Percentiles rank a stretch among this genome's conserved stretches.
Conservation (phyloP, 73 alveolate genomes). For the Tetrahymena elliotti region DNA sequence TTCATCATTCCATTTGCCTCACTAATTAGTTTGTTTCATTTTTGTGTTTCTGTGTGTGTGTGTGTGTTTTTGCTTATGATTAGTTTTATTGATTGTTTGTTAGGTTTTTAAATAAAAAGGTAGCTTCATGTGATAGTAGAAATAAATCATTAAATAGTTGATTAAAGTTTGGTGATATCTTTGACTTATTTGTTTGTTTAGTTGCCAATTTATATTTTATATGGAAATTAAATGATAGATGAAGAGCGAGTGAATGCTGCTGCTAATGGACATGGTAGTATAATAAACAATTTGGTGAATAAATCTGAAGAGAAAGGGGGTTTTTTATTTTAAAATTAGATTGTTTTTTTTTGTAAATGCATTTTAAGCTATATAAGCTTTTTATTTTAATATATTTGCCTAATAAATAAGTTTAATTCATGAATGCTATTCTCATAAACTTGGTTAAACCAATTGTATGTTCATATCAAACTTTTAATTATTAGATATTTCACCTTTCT, state of each 20-base stretch:
- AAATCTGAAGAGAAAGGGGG: neutral
- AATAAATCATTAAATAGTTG: no score
- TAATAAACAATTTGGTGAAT: neutral
- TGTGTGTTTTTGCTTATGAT: no score
- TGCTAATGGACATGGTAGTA: neutral
- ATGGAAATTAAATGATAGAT: neutral
- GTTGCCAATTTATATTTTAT: no score
- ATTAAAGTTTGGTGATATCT: no score
- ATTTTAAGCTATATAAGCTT: neutral
- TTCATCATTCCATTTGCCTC: neutral
- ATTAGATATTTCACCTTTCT: neutral
- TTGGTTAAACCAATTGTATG: neutral
- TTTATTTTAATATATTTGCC: neutral
- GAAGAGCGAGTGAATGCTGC: neutral
- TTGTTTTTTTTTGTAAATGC: no score
- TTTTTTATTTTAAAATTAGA: neutral
- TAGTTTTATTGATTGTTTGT: no score
- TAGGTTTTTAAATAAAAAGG: no score
- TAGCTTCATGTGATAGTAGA: no score
- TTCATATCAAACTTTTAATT: neutral
- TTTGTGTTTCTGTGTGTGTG: no score
- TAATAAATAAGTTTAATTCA: neutral
- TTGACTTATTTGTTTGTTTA: neutral
- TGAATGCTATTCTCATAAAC: neutral
- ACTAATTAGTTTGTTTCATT: neutral